phyloP scores from a whole-genome alignment of 148 eudicot species.

The Cornus suecica region DNA sequence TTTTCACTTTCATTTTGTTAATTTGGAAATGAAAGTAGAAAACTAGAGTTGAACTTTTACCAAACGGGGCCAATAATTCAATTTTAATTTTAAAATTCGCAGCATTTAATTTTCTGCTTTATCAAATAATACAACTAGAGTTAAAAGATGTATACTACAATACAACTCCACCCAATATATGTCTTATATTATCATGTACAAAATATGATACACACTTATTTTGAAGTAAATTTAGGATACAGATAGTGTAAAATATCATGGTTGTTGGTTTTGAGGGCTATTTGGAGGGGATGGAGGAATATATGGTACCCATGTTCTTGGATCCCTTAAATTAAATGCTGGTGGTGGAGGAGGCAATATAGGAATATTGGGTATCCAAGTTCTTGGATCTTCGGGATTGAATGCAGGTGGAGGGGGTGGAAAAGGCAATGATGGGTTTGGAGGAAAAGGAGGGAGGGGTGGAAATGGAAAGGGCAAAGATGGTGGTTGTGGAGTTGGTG shows the following conservation, averaged over 20 bases:
- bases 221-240: background rate
- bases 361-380: slow-evolving; percentile 30
- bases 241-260: slow-evolving; percentile 7
- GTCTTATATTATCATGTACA: background rate
- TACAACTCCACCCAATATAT: background rate
- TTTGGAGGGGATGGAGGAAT: slow-evolving; percentile 28
- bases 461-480: slow-evolving; percentile 23
- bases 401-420: slow-evolving; percentile 16
- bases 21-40: too few species aligned
- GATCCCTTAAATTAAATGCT: slow-evolving; percentile 23
- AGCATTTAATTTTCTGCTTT: too few species aligned
- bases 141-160: too few species aligned
- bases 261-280: slow-evolving; percentile 21
- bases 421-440: slow-evolving; percentile 7
- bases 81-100: too few species aligned
- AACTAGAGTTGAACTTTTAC: too few species aligned
- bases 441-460: slow-evolving; percentile 6
- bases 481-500: slow-evolving; percentile 17
- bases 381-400: slow-evolving; percentile 23
- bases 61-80: too few species aligned
- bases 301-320: slow-evolving; percentile 36
- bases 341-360: slow-evolving; percentile 15
- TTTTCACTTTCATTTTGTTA: too few species aligned
- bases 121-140: too few species aligned
- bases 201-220: background rate